Evolutionary conservation across 179 eudicot genomes (phyloP), one percentile per base, ranked within the genome.

Genomic region (Silene coronaria): DNA sequence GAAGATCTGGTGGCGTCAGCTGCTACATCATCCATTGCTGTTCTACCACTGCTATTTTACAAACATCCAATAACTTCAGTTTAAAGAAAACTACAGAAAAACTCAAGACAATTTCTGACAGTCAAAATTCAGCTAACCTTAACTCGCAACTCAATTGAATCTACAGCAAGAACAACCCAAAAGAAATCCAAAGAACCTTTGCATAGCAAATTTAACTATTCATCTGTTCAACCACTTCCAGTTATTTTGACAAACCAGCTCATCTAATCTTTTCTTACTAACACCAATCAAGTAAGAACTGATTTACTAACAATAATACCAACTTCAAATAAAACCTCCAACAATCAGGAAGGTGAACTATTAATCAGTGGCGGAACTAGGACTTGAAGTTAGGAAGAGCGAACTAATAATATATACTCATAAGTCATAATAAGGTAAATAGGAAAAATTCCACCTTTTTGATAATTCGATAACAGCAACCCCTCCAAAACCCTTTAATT

Each of bases 11-110:
- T 75, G 22, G 77, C 55, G 48, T 80, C 84, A 71, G 75, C 70
- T 19, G 64, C 57, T 64, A 61, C 74, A 38, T 69, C 84, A 46
- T 80, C 84, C 88, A 87, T 87, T 72, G 7, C 69, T 61, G 23
- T 36, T 36, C 23, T 59, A 72, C 72, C 46, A 10, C 46, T 24
- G 42, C 3, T 13, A 22, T 61, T 45, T 45, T 22, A 42, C 17
- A 34, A 64, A 72, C 17, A 24, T 2, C 6, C 34, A 45, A 61
- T 22, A 71, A 46, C 34, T 8, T 57, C 48, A 57, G 75, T 72
- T 5, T 32, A 48, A 12, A 70, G 22, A 30, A 70, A 46, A 70
- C 1, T 14, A 21, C 38, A 46, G 38, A 23, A 12, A 70, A 46
- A 10, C 60, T 53, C 58, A 21, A 17, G 17, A 53, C 58, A 51